These are phyloP conservation scores for Phytophthora pinifolia DNA, from an alignment of 352 stramenopile species.

Conservation along the genomic window DNA sequence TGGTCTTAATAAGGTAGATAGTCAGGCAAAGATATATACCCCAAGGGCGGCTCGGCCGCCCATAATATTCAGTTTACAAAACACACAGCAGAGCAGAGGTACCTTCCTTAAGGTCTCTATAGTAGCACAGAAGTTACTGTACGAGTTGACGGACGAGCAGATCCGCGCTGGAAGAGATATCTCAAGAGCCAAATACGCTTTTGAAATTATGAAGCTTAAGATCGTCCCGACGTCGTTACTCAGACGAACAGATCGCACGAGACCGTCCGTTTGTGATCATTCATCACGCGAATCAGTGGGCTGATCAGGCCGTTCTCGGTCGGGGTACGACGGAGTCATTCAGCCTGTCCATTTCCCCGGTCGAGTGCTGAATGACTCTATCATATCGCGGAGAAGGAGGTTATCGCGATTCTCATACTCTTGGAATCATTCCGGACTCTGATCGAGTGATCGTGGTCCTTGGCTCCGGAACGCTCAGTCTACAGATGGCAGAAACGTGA, in stretches of 20 bases:
- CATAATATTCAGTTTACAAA: too few relatives aligned
- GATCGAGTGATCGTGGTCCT: background rate
- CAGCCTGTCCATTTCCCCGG: constrained; percentile 1
- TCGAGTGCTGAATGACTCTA: constrained; percentile 1
- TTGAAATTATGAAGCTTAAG: constrained; percentile 4
- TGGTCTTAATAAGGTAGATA: too few relatives aligned
- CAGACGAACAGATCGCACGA: background rate
- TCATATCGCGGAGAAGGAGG: constrained; percentile 5
- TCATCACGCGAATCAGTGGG: constrained; percentile 1
- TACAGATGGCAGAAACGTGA: background rate
- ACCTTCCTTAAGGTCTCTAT: too few relatives aligned
- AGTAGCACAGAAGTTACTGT: too few relatives aligned
- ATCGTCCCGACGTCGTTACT: background rate
- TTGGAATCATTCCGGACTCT: constrained; percentile 1
- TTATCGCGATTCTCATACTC: background rate
- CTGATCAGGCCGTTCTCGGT: background rate
- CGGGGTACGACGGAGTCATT: background rate
- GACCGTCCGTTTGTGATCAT: background rate
- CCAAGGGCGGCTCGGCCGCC: too few relatives aligned
- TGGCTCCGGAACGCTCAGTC: constrained; percentile 2
- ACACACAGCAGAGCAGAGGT: too few relatives aligned
- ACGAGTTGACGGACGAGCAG: background rate
- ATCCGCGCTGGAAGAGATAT: background rate
- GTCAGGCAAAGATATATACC: too few relatives aligned
- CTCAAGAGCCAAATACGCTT: background rate